phyloP scores from a whole-genome alignment of 1,284 basidiomycete species.

The Uromyces viciae-fabae region DNA sequence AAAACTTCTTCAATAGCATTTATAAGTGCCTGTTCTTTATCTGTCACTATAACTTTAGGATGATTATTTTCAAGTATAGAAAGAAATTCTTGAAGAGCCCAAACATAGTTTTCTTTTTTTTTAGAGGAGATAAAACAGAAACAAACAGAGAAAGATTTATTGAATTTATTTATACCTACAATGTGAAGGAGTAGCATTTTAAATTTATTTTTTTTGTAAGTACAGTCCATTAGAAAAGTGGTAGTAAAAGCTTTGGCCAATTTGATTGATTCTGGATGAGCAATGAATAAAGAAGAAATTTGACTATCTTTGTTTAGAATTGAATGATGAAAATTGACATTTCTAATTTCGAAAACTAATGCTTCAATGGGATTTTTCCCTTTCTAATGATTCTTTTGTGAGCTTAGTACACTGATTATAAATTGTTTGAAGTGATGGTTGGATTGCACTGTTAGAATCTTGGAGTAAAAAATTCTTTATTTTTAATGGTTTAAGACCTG shows the following conservation, averaged over 20 bases:
- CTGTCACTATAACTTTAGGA: not conserved
- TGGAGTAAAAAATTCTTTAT: too few species aligned
- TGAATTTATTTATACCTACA: not conserved
- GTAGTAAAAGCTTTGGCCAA: not conserved
- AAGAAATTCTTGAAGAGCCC: not conserved
- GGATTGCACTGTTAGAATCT: too few species aligned
- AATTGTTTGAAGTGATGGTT: too few species aligned
- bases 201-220: not conserved
- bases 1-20: not conserved
- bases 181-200: not conserved
- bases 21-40: not conserved
- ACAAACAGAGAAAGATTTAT: not conserved
- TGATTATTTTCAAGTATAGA: not conserved
- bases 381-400: too few species aligned
- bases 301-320: not conserved
- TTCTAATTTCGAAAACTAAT: not conserved
- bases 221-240: not conserved
- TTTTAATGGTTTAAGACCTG: too few species aligned
- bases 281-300: not conserved
- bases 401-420: too few species aligned
- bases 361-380: not conserved
- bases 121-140: not conserved
- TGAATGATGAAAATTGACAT: not conserved
- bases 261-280: not conserved
- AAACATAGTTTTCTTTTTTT: not conserved